phyloP scores from a whole-genome alignment of 2,329 filamentous ascomycete genomes.

The Huntiella savannae region DNA sequence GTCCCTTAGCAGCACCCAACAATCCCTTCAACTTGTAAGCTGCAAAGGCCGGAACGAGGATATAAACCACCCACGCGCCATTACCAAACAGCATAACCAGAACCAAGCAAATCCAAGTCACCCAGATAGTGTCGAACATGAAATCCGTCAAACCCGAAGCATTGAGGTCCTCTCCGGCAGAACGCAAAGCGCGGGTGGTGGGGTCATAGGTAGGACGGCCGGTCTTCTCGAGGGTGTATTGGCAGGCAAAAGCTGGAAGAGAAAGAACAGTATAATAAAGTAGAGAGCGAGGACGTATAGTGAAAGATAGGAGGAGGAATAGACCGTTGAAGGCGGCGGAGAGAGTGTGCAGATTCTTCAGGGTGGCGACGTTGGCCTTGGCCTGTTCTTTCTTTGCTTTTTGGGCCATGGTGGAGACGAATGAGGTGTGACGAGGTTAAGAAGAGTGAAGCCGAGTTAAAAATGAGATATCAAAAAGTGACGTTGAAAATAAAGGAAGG shows the following conservation, averaged over 20 bases:
- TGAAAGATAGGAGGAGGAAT: conserved; percentile 55
- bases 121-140: conserved; percentile 94
- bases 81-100: conserved; percentile 66
- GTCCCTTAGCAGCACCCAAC: conserved; percentile 32
- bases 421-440: background rate
- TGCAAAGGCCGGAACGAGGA: conserved; percentile 35
- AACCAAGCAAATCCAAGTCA: conserved; percentile 64
- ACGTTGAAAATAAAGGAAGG: background rate
- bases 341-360: conserved; percentile 67
- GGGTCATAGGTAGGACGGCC: conserved; percentile 59
- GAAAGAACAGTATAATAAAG: conserved; percentile 55
- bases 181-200: conserved; percentile 45
- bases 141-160: conserved; percentile 85
- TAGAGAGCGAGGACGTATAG: conserved; percentile 44
- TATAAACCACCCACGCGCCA: conserved; percentile 43
- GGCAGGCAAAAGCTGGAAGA: conserved; percentile 54
- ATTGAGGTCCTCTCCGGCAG: conserved; percentile 70
- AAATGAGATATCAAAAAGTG: background rate
- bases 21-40: conserved; percentile 34
- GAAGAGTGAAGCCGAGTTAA: background rate
- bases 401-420: conserved; percentile 33
- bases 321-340: conserved; percentile 51
- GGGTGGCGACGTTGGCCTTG: conserved; percentile 54
- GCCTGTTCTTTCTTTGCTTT: conserved; percentile 49
- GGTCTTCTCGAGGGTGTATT: conserved; percentile 69